Evolutionary conservation across 2,329 filamentous ascomycete genomes (phyloP).

Genomic region (Diaporthe eres): DNA sequence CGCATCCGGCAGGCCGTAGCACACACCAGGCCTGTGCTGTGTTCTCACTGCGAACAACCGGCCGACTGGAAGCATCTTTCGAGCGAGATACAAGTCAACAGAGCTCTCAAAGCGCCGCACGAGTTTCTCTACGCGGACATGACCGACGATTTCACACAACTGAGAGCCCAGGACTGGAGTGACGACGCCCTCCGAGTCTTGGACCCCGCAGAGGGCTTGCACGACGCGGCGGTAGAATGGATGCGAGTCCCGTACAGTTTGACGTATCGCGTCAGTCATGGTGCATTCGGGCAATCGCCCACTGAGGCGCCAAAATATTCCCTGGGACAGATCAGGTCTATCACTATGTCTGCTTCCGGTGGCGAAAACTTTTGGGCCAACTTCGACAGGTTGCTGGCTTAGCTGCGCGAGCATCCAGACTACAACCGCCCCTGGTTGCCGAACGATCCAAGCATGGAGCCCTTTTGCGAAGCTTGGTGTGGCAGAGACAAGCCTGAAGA

Average conservation of each 20-base stretch:
- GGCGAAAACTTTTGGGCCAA: not conserved
- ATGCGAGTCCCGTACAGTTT: not conserved
- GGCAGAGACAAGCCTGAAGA: not conserved
- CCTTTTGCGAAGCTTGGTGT: not conserved
- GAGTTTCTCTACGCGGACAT: not conserved
- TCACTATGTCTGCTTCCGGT: not conserved
- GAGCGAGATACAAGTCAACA: slow-evolving; percentile 5
- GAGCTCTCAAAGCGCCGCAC: not conserved
- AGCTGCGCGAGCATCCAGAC: not conserved
- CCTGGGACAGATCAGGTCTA: not conserved
- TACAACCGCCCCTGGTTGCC: not conserved
- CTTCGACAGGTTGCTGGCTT: not conserved
- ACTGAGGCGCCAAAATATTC: too few species aligned
- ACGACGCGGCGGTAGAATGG: not conserved
- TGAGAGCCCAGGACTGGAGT: not conserved
- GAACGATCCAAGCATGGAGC: not conserved
- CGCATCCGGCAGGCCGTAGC: fast-evolving
- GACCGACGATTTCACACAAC: not conserved
- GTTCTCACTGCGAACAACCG: fast-evolving
- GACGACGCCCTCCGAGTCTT: not conserved
- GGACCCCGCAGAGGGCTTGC: not conserved
- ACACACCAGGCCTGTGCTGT: not conserved
- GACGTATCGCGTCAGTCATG: not conserved
- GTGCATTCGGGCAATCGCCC: too few species aligned
- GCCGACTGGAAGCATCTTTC: not conserved